Evolutionary conservation across 768 basidiomycete genomes (phyloP), one percentile per base, ranked within the genome.

Genomic region (Candolleomyces aberdarensis): DNA sequence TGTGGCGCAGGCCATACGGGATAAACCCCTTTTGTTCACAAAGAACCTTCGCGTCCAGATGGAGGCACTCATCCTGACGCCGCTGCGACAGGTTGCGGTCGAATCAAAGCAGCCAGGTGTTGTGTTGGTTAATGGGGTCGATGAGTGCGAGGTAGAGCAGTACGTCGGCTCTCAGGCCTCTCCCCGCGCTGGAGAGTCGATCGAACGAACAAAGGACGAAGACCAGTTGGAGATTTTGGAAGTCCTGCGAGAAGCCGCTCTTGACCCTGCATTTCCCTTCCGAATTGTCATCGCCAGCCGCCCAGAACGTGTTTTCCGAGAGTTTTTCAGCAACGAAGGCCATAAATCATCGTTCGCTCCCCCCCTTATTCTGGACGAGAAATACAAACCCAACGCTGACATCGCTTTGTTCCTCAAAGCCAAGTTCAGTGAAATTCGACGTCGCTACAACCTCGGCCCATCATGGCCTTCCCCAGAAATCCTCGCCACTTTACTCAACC

Each of bases 71-170:
- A 19, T 59, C n/a, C 36, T 59, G 29, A 17, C 31, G 32, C 52
- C 52, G 1, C n/a, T 53, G 14, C 26, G 32, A 39, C 14, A 13
- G 15, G 26, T 17, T 7, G 29, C 14, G 15, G 49, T 14, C 31
- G n/a, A 20, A n/a, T 36, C 17, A 11, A 17, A 29, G n/a, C 26
- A 5, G 31, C 39, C 49, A 14, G 51, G 22, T 10, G 49, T 39
- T 36, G 40, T 59, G 26, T 48, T 64, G 13, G 55, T 62, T 29
- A 60, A 64, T 49, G 63, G 63, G 13, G n/a, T 64, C 3, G 63
- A 64, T 32, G 63, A 62, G 22, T 61, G 60, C 39, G 8, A 51
- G 14, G 60, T 53, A n/a, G 26, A 31, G 15, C 36, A 36, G 36
- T 36, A 3, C 11, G 2, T 36, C 6, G 36, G 6, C 36, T 36